Evolutionary conservation across 192 early-diverging fungal genomes (phyloP).

Genomic region (Thoreauomyces humboldtii): DNA sequence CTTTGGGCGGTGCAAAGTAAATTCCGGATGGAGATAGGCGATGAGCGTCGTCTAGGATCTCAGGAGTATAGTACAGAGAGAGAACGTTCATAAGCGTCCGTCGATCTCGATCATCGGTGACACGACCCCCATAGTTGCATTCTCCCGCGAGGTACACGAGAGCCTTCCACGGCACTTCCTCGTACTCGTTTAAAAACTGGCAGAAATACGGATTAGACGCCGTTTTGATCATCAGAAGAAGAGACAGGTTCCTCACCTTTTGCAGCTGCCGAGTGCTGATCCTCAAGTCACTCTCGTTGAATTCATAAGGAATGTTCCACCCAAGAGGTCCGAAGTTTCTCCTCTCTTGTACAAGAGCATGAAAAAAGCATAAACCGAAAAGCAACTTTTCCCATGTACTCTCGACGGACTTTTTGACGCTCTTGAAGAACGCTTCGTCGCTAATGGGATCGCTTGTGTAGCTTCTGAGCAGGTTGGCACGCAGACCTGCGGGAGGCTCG

Average conservation of each 20-base stretch:
- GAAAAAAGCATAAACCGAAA: slow-evolving; percentile 63
- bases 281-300: slow-evolving; percentile 60
- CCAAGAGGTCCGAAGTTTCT: slow-evolving; percentile 64
- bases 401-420: slow-evolving; percentile 47
- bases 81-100: slow-evolving; percentile 52
- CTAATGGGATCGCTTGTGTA: slow-evolving; percentile 58
- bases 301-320: slow-evolving; percentile 68
- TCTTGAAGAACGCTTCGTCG: slow-evolving; percentile 53
- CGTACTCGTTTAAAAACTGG: slow-evolving; percentile 57
- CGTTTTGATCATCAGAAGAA: background rate
- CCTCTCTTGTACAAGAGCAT: slow-evolving; percentile 58
- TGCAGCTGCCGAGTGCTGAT: slow-evolving; percentile 59
- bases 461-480: slow-evolving; percentile 51
- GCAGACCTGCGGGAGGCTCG: slow-evolving; percentile 56
- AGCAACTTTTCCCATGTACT: slow-evolving; percentile 54
- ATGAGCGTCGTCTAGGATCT: slow-evolving; percentile 49
- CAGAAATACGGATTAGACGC: background rate
- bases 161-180: slow-evolving; percentile 59
- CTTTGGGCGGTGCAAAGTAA: slow-evolving; percentile 53
- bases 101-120: slow-evolving; percentile 57
- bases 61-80: slow-evolving; percentile 49
- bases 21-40: slow-evolving; percentile 48
- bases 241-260: slow-evolving; percentile 45
- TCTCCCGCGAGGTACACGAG: slow-evolving; percentile 56
- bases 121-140: slow-evolving; percentile 63